A percentile compares a stretch with the other conserved stretches of the same genome.
These are phyloP conservation scores for Lophiostoma macrostomum DNA, from an alignment of 495 filamentous ascomycete species.

Conservation along the genomic window DNA sequence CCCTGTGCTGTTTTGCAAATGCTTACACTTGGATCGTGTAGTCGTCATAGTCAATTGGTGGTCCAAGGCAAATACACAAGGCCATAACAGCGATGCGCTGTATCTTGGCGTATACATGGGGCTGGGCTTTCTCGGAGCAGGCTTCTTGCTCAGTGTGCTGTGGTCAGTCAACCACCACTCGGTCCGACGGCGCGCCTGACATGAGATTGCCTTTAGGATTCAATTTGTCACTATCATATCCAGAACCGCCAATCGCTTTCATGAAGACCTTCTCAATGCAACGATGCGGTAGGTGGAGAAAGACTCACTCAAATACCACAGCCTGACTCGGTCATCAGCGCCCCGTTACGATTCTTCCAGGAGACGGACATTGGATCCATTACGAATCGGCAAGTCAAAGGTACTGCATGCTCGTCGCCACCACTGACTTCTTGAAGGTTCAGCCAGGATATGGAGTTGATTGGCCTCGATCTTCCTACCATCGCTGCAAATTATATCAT, in stretches of 20 bases:
- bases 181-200: too few relatives aligned
- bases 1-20: conserved; percentile 1
- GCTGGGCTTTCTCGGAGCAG: conserved; percentile 3
- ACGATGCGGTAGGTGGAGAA: conserved; percentile 1
- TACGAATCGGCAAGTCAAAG: not conserved
- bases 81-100: not conserved
- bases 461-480: not conserved
- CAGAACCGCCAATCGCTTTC: not conserved
- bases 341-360: conserved; percentile 1
- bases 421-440: conserved; percentile 1
- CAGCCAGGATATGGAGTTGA: conserved; percentile 1
- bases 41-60: conserved; percentile 7
- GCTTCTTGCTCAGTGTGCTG: not conserved
- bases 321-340: not conserved
- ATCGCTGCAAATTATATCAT: conserved; percentile 1
- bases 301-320: not conserved
- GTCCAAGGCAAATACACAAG: conserved; percentile 7
- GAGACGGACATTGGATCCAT: conserved; percentile 1
- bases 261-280: conserved; percentile 1
- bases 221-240: conserved; percentile 3
- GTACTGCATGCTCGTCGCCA: not conserved
- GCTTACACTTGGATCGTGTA: conserved; percentile 5
- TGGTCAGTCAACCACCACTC: conserved; percentile 1
- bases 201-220: conserved; percentile 2
- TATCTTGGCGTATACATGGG: conserved; percentile 7